Base-by-base conservation (phyloP, 2,329 filamentous ascomycete genomes). In the Penicillium aurantiogriseum region DNA sequence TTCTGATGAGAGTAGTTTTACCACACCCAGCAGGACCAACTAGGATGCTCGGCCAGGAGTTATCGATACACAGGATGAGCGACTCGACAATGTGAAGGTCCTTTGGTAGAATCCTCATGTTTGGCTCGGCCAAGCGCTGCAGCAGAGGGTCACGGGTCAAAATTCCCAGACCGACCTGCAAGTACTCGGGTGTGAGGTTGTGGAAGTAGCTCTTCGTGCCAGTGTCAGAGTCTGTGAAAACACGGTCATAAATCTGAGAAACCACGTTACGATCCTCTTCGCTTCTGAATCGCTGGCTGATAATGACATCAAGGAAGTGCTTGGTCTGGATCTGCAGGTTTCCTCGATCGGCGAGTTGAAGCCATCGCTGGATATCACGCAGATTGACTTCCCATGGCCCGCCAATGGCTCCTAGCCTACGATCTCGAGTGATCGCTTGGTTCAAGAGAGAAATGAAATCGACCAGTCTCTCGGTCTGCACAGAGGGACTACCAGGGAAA, bases 331-430 rank as follows among this genome's bases (percentile, higher is more conserved):
- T 78, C 15, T 91, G 76, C 5, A 85, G 80, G 43, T 87, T 81
- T 1, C 81, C 71, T 0, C 84, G 84, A 11, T 83, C 82, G 33
- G 90, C 79, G 15, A 97, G 76, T 63, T 89, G 85, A 47, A 97
- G 78, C 93, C 93, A 97, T 59, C 93, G 85, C 54, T 94, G 84
- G 3, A 91, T 90, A 73, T 97, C 93, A 73, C 92, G 88, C 62
- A 99, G 78, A 68, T 96, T 99, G 72, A 96, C 94, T 70, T 97
- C 94, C 94, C 92, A 99, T 1, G 95, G 94, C 7, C 88, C 90
- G 44, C 86, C 86, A 40, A 80, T 71, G 13, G 76, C 73, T 38
- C 84, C 85, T 60, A 88, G 80, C 8, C 72, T 74, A 48, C 80
- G 78, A 43, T 77, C 75, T 29, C 82, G 79, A 5, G 86, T 80